Evolutionary conservation across 139 green algal genomes (phyloP), one percentile per base, ranked within the genome.

Genomic region (Nannochloris sp.): DNA sequence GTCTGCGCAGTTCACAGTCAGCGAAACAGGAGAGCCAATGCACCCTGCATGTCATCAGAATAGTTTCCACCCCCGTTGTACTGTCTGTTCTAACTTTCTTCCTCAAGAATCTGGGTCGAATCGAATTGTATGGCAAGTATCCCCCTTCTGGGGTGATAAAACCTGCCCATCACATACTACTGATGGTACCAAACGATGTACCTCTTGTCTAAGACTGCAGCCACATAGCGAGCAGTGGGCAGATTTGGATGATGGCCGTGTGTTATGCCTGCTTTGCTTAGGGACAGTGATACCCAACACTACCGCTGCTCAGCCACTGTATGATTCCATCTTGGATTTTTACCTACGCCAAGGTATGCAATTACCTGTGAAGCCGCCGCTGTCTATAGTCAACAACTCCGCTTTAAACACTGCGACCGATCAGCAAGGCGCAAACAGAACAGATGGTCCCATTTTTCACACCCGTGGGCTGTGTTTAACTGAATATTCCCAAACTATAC

Each of bases 201-300:
- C 70, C 67, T 66, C 68, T 61, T 92, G 85, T 75, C 63, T 57
- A n/a, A 63, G 75, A 15, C 51, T 85, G 60, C 71, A 80, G 63
- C 68, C 75, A 27, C 10, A n/a, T 32, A 75, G 59, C 9, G 47
- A 72, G 55, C n/a, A 68, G 7, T 90, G 75, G 74, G 70, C 66
- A 0, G 58, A 47, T 37, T 67, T 90, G 38, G 58, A 78, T 8
- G 89, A 95, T 58, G 85, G 81, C 1, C 81, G 90, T 15, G 54
- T 74, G n/a, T 65, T 95, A 38, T 97, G 91, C 78, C 68, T 91
- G 38, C 54, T 73, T 27, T 97, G 91, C 79, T 35, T 89, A 13
- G 65, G 64, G 55, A 86, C 64, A 9, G 71, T 93, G 1, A 81
- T 92, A 23, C 63, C 88, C 10, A 89, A 97, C 68, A 93, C 84